Evolutionary conservation across 208 protist species (phyloP), one percentile per base, ranked within the genome.

Genomic region (Trypanosoma scelopori): DNA sequence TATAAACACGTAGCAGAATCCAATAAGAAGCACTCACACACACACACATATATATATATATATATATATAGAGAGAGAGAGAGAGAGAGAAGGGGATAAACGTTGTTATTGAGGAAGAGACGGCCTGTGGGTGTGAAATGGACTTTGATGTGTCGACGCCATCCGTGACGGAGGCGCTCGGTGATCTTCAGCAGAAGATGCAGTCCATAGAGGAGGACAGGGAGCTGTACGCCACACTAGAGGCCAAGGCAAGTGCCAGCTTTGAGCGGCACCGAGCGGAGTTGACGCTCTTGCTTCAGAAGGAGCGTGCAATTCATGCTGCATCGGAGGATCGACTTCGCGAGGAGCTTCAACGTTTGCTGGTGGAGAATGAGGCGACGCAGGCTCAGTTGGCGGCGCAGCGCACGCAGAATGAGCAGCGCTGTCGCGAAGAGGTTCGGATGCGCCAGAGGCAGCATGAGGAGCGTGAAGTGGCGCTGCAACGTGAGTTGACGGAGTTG

Each of bases 241-340:
- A 64, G 58, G 20, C 43, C 20, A 74, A 72, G 48, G 75, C 85
- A 27, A 35, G 74, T 41, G 58, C 67, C 28, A 78, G 74, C 43
- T 91, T 91, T 43, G 83, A 87, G 23, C 66, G 68, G 48, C 89
- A 95, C 76, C 81, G 89, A 0, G 63, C 71, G 41, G 85, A 95
- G 39, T 69, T 95, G 23, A 85, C 76, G 18, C 78, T 80, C 35
- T 78, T 95, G 11, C 52, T 65, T 35, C 80, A 89, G 48, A 89
- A 83, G 63, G 84, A 92, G 64, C 84, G 78, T 4, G 84, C 82
- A 47, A 63, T 89, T 5, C 71, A 74, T n/a, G 51, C 62, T 11
- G 68, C 73, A 7, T 57, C 69, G 41, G 84, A 92, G 65, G 84
- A 91, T 23, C 55, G 49, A n/a, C 74, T 92, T 56, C 81, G 83